Conservation (phyloP, 768 basidiomycete genomes). For the Goffeauzyma gilvescens region DNA sequence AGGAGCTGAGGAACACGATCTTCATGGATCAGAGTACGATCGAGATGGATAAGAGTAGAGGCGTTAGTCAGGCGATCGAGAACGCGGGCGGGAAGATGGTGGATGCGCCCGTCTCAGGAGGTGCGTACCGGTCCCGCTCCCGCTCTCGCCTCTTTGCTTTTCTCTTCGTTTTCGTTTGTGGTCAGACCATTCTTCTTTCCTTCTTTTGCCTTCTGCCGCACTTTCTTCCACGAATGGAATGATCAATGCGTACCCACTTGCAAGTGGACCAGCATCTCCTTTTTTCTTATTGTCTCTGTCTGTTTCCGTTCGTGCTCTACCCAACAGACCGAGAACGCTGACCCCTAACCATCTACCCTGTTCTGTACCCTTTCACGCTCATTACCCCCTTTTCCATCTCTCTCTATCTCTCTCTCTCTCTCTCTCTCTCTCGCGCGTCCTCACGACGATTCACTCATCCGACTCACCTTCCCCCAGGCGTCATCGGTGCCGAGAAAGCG, state of each 20-base stretch:
- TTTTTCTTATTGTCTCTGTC: background rate
- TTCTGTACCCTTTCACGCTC: no score
- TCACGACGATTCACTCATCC: background rate
- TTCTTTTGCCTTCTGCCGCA: no score
- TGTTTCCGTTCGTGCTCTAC: background rate
- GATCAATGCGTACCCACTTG: no score
- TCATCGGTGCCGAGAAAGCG: conserved; percentile 11
- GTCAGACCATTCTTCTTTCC: no score
- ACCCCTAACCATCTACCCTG: no score
- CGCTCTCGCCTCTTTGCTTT: background rate
- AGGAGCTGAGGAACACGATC: conserved; percentile 2
- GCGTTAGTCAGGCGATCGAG: conserved; percentile 4
- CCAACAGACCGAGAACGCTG: background rate
- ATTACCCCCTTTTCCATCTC: no score
- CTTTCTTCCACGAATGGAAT: no score
- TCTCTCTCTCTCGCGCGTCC: background rate
- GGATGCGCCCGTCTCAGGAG: conserved; percentile 11
- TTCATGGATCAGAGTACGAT: conserved; percentile 11
- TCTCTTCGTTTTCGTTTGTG: background rate
- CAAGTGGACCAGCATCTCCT: no score
- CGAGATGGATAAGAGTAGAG: conserved; percentile 7
- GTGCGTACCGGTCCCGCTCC: background rate
- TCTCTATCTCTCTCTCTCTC: no score
- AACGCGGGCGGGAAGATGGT: conserved; percentile 4
- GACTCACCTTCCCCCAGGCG: background rate